Percentiles rank a stretch among this genome's conserved stretches.
These are phyloP conservation scores for Hypoxylon rubiginosum DNA, from an alignment of 2,329 filamentous ascomycete species.

Conservation along the genomic window DNA sequence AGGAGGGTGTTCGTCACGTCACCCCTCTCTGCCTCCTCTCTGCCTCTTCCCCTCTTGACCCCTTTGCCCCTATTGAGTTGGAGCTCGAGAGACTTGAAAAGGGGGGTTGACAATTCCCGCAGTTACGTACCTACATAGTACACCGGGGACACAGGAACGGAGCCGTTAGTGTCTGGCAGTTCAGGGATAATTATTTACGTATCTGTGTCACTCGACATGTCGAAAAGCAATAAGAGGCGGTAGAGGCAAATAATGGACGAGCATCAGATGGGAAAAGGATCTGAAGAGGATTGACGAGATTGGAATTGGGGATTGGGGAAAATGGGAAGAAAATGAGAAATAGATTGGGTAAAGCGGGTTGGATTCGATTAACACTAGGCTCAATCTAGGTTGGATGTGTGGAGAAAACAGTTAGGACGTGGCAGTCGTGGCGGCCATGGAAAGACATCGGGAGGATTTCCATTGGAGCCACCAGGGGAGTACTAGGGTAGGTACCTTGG, in stretches of 20 bases:
- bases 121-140: background rate
- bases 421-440: conserved; percentile 33
- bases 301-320: conserved; percentile 12
- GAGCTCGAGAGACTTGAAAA: conserved; percentile 3
- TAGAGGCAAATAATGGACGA: conserved; percentile 20
- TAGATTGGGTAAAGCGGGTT: conserved; percentile 9
- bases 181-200: conserved; percentile 1
- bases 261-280: conserved; percentile 31
- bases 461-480: conserved; percentile 8
- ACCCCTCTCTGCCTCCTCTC: background rate
- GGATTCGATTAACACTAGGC: conserved; percentile 23
- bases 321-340: conserved; percentile 18
- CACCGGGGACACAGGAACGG: background rate
- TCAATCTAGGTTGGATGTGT: conserved; percentile 19
- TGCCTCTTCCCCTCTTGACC: background rate
- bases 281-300: conserved; percentile 29
- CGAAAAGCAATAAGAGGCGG: conserved; percentile 22
- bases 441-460: conserved; percentile 8
- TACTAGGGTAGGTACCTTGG: too few species aligned
- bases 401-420: background rate
- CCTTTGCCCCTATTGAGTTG: background rate
- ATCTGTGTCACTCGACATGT: conserved; percentile 6
- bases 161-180: background rate
- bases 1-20: conserved; percentile 22
- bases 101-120: conserved; percentile 30